Evolutionary conservation across 2,329 filamentous ascomycete species (phyloP), one percentile per base, ranked within the genome.

Genomic region (Sporothrix mexicana): DNA sequence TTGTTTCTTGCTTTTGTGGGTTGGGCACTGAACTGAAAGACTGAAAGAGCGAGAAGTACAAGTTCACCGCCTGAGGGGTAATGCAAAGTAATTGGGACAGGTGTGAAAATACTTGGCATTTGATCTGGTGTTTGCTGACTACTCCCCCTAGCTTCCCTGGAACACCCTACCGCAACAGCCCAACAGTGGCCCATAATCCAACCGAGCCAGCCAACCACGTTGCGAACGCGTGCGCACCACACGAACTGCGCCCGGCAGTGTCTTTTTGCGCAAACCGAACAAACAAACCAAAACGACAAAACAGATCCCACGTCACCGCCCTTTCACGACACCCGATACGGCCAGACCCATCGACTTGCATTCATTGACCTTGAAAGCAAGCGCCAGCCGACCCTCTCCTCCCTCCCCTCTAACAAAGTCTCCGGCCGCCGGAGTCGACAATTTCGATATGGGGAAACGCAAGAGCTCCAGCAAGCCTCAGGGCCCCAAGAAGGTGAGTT

Each of bases 401-500:
- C 30, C 49, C 20, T 55, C 8, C n/a, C 67, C 25, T 36, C 25
- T 49, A 7, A 36, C 30, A 36, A 36, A 17, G 3, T 13, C 47
- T 23, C 59, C 49, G 70, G 20, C 61, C 8, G 55, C 69, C 69
- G 53, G 69, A 72, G 49, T 66, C 47, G 15, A 25, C 20, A 15
- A 12, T 57, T 36, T 71, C 76, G 80, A 68, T 64, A 87, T 94
- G 95, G 95, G 95, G 75, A 98, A 98, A 87, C 93, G 95, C 82
- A 98, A 97, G 88, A 92, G 92, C 36, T 92, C 94, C 71, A 88
- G 90, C 79, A 94, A 94, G 85, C 93, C 93, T 17, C 88, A 90
- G 81, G 93, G 91, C 75, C 91, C 93, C 36, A 96, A 93, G 84
- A 97, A 91, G 91, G 93, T 93, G 84, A 76, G 80, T 76, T 62